A percentile compares a stretch with the other conserved stretches of the same genome.
These are phyloP conservation scores for Debaryomyces hansenii DNA, from an alignment of 805 yeast species.

Conservation along the genomic window DNA sequence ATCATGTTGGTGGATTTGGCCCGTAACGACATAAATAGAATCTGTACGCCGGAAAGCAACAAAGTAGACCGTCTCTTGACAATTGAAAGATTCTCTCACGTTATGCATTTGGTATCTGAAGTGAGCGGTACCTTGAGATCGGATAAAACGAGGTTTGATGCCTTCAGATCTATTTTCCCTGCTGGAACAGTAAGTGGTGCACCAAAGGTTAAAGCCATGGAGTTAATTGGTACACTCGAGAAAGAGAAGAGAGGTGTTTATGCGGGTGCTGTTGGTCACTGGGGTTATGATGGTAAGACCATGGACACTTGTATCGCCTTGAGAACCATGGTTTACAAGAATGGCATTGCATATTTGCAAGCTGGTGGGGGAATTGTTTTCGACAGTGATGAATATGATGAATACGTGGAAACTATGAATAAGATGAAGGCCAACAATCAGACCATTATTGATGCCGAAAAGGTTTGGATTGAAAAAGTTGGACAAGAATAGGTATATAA, in stretches of 20 bases:
- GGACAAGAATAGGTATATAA: constrained; percentile 10
- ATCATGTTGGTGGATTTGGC: constrained; percentile 98
- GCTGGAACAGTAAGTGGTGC: constrained; percentile 99
- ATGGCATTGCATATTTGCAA: constrained; percentile 87
- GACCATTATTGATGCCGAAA: constrained; percentile 91
- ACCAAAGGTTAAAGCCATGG: constrained; percentile 97
- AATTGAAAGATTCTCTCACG: constrained; percentile 93
- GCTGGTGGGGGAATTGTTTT: constrained; percentile 99
- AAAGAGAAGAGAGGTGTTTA: constrained; percentile 92
- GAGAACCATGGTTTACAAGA: constrained; percentile 94
- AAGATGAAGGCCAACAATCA: constrained; percentile 92
- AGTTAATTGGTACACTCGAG: constrained; percentile 85
- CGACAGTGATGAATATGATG: constrained; percentile 94
- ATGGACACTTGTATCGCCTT: constrained; percentile 98
- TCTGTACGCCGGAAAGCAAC: constrained; percentile 85
- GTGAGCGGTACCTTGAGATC: constrained; percentile 87
- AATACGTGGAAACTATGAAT: constrained; percentile 94
- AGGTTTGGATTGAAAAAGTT: constrained; percentile 59
- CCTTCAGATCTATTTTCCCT: constrained; percentile 96
- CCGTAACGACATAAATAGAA: constrained; percentile 91
- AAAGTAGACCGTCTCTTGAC: constrained; percentile 85
- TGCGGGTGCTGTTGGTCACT: constrained; percentile 98
- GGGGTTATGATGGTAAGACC: constrained; percentile 92
- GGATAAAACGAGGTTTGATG: constrained; percentile 90
- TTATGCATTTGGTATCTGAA: constrained; percentile 93